Evolutionary conservation across 768 basidiomycete species (phyloP), one percentile per base, ranked within the genome.

Genomic region (Termitomyces bulborhizus): DNA sequence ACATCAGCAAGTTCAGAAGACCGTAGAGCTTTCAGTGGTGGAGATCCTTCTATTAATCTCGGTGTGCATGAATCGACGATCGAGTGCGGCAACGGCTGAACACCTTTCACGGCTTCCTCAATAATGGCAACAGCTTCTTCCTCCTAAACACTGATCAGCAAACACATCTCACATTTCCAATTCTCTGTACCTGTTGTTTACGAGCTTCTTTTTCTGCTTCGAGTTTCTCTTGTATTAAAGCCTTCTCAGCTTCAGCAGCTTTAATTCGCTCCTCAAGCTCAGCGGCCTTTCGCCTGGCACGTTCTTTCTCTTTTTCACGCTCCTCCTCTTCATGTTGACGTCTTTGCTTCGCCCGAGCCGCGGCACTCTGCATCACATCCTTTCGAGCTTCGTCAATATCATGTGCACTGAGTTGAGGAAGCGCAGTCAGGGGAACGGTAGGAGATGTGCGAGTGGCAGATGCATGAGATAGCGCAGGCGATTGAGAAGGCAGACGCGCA

Each of bases 261-360:
- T 80, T 83, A 66, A 87, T 81, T 65, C 75, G 83, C 53, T 77
- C 86, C 69, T 90, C 88, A 24, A 91, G 66, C 65, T 89, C 88
- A 11, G 76, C 79, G 27, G 90, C 92, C 68, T 94, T 96, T 70
- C 73, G 80, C 57, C 81, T 77, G 13, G 93, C 93, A 15, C 93
- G 77, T 62, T 93, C 91, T 61, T 82, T 82, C 67, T 87, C 86
- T 46, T 81, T 85, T 65, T 90, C 85, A 15, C 92, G 78, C 60
- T 89, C 86, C 57, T 84, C 86, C 65, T 95, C 93, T 61, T 94
- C 93, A 49, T 87, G 79, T 63, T 90, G 85, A 46, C 90, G 75
- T 52, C 93, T 76, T 58, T 86, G 80, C 63, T 83, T 86, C 6
- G 93, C 93, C 40, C 91, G 80, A 58, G 90, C 91, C 1, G 93